These are phyloP conservation scores for Aspergillus baeticus DNA, from an alignment of 495 filamentous ascomycete genomes.

Conservation along the genomic window DNA sequence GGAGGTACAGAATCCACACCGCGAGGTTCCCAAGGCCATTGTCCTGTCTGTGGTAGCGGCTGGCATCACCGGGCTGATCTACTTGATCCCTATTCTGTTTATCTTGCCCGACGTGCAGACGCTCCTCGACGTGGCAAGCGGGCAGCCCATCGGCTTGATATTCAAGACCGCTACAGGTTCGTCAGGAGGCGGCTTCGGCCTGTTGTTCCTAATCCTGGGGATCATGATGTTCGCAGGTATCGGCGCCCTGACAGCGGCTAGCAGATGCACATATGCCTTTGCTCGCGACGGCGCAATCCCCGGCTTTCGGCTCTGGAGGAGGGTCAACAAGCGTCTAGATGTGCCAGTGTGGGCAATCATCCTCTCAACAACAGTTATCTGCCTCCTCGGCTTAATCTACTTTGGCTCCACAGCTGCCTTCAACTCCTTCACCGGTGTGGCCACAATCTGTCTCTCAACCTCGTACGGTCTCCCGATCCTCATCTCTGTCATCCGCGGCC, in stretches of 20 bases:
- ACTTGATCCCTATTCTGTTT: constrained; percentile 65
- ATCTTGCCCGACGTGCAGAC: constrained; percentile 56
- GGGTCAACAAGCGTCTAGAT: constrained; percentile 53
- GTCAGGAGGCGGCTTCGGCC: constrained; percentile 62
- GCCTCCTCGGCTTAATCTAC: constrained; percentile 61
- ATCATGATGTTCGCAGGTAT: constrained; percentile 72
- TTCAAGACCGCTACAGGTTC: constrained; percentile 38
- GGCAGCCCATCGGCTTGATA: constrained; percentile 39
- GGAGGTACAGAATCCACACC: constrained; percentile 69
- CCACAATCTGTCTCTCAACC: constrained; percentile 61
- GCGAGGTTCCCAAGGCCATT: constrained; percentile 70
- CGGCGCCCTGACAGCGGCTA: constrained; percentile 70
- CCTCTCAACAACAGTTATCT: constrained; percentile 53
- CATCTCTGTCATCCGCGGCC: constrained; percentile 52
- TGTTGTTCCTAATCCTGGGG: constrained; percentile 70
- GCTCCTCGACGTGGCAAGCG: constrained; percentile 60
- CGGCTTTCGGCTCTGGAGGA: constrained; percentile 61
- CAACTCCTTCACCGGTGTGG: constrained; percentile 66
- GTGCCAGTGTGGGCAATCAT: constrained; percentile 59
- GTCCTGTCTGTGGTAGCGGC: constrained; percentile 69
- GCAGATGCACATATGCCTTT: constrained; percentile 76
- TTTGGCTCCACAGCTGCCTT: constrained; percentile 62
- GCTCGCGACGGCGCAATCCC: constrained; percentile 66
- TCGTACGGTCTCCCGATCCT: constrained; percentile 65
- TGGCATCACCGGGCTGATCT: constrained; percentile 65